A percentile compares a stretch with the other conserved stretches of the same genome.
phyloP scores from a whole-genome alignment of 148 eudicot species.

The Rhododendron simsii region DNA sequence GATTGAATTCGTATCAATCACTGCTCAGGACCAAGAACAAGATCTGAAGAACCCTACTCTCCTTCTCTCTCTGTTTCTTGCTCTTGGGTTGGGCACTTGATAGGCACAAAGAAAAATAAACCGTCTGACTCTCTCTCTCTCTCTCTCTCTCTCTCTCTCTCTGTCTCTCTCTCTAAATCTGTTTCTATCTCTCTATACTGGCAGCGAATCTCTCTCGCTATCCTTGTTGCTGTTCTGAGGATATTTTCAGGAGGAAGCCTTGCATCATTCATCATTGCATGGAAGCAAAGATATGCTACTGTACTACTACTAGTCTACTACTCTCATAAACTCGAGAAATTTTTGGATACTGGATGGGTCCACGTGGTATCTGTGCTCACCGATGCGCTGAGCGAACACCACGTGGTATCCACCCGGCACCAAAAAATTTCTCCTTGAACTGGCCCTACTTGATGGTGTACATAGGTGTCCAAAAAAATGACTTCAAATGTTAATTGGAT shows the following conservation, averaged over 20 bases:
- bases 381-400: no score
- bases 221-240: not conserved
- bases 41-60: slow-evolving; percentile 8
- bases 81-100: no score
- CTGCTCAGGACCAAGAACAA: not conserved
- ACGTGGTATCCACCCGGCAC: no score
- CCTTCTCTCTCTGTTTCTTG: not conserved
- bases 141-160: not conserved
- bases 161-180: not conserved
- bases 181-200: not conserved
- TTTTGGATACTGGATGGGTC: no score
- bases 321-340: not conserved
- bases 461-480: not conserved
- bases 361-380: no score
- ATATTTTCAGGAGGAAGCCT: not conserved
- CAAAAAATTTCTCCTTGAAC: no score
- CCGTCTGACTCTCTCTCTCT: slow-evolving; percentile 4
- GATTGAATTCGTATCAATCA: not conserved
- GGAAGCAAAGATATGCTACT: slow-evolving; percentile 11
- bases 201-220: not conserved
- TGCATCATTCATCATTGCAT: not conserved
- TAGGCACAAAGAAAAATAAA: not conserved
- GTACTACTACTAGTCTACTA: not conserved
- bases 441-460: not conserved
- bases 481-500: not conserved